Evolutionary conservation across 2,329 filamentous ascomycete species (phyloP).

Genomic region (Catunica adiposa): DNA sequence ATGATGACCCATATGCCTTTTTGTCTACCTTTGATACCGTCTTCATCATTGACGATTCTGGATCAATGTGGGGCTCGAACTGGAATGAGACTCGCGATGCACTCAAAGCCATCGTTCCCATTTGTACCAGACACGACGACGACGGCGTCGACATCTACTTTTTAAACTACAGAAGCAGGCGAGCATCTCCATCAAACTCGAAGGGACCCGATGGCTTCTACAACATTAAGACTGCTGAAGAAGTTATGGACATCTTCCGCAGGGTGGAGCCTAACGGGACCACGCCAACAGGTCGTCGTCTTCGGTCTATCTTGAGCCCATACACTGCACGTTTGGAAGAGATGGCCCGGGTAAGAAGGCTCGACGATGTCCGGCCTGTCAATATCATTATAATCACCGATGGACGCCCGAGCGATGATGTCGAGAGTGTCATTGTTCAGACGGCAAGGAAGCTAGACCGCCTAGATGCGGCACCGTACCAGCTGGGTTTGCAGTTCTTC

Average conservation of each 20-base stretch:
- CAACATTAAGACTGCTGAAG: slow-evolving; percentile 40
- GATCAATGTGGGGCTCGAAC: slow-evolving; percentile 60
- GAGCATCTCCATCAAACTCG: slow-evolving; percentile 1
- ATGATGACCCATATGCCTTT: slow-evolving; percentile 59
- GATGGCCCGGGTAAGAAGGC: slow-evolving; percentile 18
- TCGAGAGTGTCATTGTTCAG: slow-evolving; percentile 49
- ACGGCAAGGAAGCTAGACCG: slow-evolving; percentile 55
- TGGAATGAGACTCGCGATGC: slow-evolving; percentile 63
- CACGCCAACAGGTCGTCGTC: slow-evolving; percentile 59
- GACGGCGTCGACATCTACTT: slow-evolving; percentile 90
- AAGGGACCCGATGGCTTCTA: slow-evolving; percentile 39
- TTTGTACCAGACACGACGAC: slow-evolving; percentile 62
- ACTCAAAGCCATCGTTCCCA: slow-evolving; percentile 57
- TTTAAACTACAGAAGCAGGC: slow-evolving; percentile 45
- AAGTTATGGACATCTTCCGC: slow-evolving; percentile 55
- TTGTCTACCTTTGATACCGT: slow-evolving; percentile 68
- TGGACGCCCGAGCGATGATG: slow-evolving; percentile 64
- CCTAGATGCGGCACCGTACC: slow-evolving; percentile 55
- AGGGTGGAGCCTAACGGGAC: slow-evolving; percentile 44
- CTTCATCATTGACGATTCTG: slow-evolving; percentile 85
- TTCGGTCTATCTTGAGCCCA: slow-evolving; percentile 54
- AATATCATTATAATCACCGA: slow-evolving; percentile 93
- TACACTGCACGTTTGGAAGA: slow-evolving; percentile 39
- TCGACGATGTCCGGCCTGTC: slow-evolving; percentile 48
- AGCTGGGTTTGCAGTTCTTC: slow-evolving; percentile 90